Conservation (phyloP, 352 stramenopile species). For the Globisporangium rhizosaccharum region DNA sequence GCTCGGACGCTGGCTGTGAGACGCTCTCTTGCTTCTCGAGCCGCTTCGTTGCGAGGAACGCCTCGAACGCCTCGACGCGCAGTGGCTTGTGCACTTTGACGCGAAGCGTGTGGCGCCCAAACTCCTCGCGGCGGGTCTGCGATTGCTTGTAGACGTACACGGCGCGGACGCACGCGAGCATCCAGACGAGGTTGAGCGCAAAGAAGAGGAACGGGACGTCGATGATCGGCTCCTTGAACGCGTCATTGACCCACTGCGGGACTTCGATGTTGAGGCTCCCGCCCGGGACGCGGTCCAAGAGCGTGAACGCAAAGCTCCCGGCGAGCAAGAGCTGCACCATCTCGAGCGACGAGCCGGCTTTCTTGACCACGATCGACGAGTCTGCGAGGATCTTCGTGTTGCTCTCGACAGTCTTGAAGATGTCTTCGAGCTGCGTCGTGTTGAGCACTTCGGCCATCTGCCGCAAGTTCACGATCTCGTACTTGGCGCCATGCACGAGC, state of each 20-base stretch:
- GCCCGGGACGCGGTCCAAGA: conserved; percentile 94
- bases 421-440: conserved; percentile 85
- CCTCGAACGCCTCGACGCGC: conserved; percentile 36
- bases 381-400: conserved; percentile 85
- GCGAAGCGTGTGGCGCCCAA: conserved; percentile 82
- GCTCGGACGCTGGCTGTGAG: conserved; percentile 39
- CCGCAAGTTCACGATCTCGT: conserved; percentile 89
- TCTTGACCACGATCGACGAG: conserved; percentile 56
- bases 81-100: conserved; percentile 64
- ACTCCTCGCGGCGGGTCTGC: conserved; percentile 47
- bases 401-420: conserved; percentile 83
- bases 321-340: conserved; percentile 93
- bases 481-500: conserved; percentile 84
- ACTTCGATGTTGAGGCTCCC: conserved; percentile 2
- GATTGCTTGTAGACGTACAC: conserved; percentile 60
- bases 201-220: conserved; percentile 77
- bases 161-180: conserved; percentile 51
- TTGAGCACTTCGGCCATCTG: conserved; percentile 88
- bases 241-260: conserved; percentile 90
- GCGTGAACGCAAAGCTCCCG: conserved; percentile 90
- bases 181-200: conserved; percentile 86
- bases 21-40: conserved; percentile 53
- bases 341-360: background rate
- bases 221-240: conserved; percentile 34
- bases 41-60: conserved; percentile 28